A percentile compares a stretch with the other conserved stretches of the same genome.
These are phyloP conservation scores for Novymonas esmeraldas DNA, from an alignment of 208 protist species.

Conservation along the genomic window DNA sequence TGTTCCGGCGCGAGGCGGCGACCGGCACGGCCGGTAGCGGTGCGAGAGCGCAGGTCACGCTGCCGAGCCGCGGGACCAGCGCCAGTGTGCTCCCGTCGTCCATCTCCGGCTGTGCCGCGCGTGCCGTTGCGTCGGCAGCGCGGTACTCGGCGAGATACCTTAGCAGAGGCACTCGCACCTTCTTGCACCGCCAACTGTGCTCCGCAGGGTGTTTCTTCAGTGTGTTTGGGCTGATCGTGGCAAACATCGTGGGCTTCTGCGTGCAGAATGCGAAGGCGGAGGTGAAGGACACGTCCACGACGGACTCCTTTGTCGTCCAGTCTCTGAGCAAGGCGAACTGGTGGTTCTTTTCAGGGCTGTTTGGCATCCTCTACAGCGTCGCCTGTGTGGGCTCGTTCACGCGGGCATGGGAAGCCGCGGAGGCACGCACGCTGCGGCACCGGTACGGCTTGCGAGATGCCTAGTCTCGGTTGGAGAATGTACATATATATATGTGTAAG, in stretches of 20 bases:
- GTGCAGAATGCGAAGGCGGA: slow-evolving; percentile 4
- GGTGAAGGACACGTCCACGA: not conserved
- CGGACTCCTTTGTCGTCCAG: not conserved
- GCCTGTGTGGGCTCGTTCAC: not conserved
- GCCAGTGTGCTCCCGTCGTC: not conserved
- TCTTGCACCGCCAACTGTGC: slow-evolving; percentile 36
- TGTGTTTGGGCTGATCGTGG: slow-evolving; percentile 52
- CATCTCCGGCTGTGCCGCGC: not conserved
- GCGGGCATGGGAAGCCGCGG: slow-evolving; percentile 4
- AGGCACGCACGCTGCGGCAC: not conserved
- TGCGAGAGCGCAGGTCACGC: not conserved
- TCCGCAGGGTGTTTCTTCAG: slow-evolving; percentile 25
- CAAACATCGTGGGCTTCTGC: slow-evolving; percentile 69
- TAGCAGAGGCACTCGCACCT: not conserved
- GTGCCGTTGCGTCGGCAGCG: not conserved
- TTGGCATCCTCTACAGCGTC: slow-evolving; percentile 7
- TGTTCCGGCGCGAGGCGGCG: slow-evolving; percentile 31
- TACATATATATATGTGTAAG: no score
- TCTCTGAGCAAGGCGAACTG: not conserved
- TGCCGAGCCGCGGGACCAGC: not conserved
- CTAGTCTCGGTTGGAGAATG: no score
- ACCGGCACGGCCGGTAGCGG: no score
- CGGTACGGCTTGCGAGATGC: no score
- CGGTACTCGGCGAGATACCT: not conserved
- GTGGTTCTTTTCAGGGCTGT: slow-evolving; percentile 1